A percentile compares a stretch with the other conserved stretches of the same genome.
Evolutionary conservation across 495 filamentous ascomycete genomes (phyloP).

Genomic region (Annulohypoxylon stygium): DNA sequence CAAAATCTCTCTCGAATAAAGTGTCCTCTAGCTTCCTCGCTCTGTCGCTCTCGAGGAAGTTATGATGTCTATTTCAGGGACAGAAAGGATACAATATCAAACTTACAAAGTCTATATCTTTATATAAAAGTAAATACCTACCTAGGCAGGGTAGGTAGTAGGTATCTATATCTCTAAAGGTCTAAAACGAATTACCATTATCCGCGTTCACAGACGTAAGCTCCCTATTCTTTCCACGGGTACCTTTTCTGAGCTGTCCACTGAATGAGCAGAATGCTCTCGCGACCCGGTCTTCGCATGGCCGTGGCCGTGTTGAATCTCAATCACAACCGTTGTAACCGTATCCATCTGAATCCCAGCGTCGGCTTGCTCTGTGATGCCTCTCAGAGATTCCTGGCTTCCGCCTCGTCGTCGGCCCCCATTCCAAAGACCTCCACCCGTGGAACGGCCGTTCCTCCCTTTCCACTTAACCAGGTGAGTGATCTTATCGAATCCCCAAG

Average conservation of each 20-base stretch:
- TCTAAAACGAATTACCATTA: too few species aligned
- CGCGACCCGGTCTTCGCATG: conserved; percentile 36
- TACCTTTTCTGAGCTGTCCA: conserved; percentile 38
- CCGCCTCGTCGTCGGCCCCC: conserved; percentile 40
- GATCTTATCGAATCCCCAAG: conserved; percentile 18
- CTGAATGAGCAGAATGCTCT: conserved; percentile 37
- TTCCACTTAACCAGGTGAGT: conserved; percentile 14
- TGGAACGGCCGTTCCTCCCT: conserved; percentile 27
- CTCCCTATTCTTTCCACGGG: conserved; percentile 21
- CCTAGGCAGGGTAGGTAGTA: too few species aligned
- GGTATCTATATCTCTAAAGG: too few species aligned
- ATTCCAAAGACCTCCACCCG: conserved; percentile 36
- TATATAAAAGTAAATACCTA: too few species aligned
- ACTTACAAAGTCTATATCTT: too few species aligned
- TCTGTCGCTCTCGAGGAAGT: too few species aligned
- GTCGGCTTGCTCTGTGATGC: conserved; percentile 45
- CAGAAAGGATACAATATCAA: too few species aligned
- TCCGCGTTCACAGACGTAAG: conserved; percentile 22
- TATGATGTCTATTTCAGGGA: too few species aligned
- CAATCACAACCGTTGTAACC: conserved; percentile 58
- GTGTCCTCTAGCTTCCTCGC: too few species aligned
- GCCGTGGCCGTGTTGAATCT: conserved; percentile 38
- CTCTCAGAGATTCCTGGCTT: conserved; percentile 53
- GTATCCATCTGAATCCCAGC: conserved; percentile 61
- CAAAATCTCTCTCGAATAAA: too few species aligned